Evolutionary conservation across 2,329 filamentous ascomycete genomes (phyloP).

Genomic region (Monilinia vaccinii-corymbosi): DNA sequence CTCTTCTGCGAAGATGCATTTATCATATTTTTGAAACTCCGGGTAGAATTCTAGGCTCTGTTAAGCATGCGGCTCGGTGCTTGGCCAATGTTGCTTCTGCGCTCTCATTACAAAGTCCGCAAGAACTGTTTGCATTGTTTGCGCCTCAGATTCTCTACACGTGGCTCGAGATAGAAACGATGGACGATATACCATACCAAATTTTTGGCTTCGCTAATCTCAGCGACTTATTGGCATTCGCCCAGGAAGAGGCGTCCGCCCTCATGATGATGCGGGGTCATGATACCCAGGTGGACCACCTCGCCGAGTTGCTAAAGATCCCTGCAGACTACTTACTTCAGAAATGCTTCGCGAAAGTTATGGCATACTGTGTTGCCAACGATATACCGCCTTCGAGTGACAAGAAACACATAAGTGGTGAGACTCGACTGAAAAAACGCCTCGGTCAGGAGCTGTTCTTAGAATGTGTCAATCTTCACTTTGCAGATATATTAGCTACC

Average conservation of each 20-base stretch:
- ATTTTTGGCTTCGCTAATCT: slow-evolving; percentile 74
- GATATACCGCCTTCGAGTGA: slow-evolving; percentile 44
- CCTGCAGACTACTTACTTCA: slow-evolving; percentile 50
- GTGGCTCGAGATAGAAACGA: slow-evolving; percentile 62
- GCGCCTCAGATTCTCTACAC: slow-evolving; percentile 84
- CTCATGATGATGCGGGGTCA: slow-evolving; percentile 76
- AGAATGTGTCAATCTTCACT: slow-evolving; percentile 55
- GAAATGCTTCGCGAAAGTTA: slow-evolving; percentile 63
- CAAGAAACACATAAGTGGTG: slow-evolving; percentile 44
- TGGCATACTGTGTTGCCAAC: slow-evolving; percentile 77
- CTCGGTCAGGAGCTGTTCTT: slow-evolving; percentile 60
- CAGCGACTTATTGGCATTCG: slow-evolving; percentile 56
- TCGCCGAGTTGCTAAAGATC: slow-evolving; percentile 49
- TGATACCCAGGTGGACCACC: slow-evolving; percentile 48
- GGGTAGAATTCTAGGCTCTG: slow-evolving; percentile 56
- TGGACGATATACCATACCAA: slow-evolving; percentile 70
- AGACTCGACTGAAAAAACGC: slow-evolving; percentile 57
- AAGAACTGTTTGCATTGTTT: slow-evolving; percentile 72
- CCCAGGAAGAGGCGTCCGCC: slow-evolving; percentile 69
- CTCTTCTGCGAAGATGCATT: slow-evolving; percentile 73
- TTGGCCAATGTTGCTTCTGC: slow-evolving; percentile 55
- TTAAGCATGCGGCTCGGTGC: slow-evolving; percentile 63
- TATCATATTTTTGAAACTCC: slow-evolving; percentile 94
- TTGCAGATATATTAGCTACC: slow-evolving; percentile 66
- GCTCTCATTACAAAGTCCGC: slow-evolving; percentile 56